These are phyloP conservation scores for Komagataella kurtzmanii DNA, from an alignment of 805 yeast genomes.

Conservation along the genomic window DNA sequence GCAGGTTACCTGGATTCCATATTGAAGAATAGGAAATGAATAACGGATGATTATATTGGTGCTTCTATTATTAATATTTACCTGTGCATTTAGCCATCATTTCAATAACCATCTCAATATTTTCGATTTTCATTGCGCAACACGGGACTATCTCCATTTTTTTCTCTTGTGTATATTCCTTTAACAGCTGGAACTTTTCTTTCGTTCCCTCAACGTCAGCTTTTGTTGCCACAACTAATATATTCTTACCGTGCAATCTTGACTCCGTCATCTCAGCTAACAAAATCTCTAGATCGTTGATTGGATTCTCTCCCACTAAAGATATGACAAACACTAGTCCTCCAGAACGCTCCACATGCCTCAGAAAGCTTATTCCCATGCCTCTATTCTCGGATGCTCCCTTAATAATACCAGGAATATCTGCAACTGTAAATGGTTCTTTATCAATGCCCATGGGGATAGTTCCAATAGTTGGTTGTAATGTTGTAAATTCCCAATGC, in stretches of 20 bases:
- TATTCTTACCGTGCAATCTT: conserved; percentile 44
- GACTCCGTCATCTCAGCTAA: conserved; percentile 59
- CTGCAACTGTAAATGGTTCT: conserved; percentile 83
- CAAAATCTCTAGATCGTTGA: conserved; percentile 47
- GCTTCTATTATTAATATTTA: conserved; percentile 4
- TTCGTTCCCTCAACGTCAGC: conserved; percentile 61
- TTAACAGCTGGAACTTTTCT: conserved; percentile 31
- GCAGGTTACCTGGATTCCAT: conserved; percentile 25
- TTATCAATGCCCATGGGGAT: conserved; percentile 51
- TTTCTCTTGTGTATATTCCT: conserved; percentile 24
- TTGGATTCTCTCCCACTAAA: conserved; percentile 55
- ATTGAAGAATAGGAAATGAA: background rate
- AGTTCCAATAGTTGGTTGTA: conserved; percentile 88
- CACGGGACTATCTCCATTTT: conserved; percentile 72
- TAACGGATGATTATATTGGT: background rate
- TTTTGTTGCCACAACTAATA: conserved; percentile 83
- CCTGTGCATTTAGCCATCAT: conserved; percentile 57
- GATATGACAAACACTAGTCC: conserved; percentile 83
- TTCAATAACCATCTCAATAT: conserved; percentile 53
- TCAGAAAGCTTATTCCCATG: conserved; percentile 83
- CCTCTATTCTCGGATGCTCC: conserved; percentile 84
- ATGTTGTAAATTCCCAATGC: conserved; percentile 93
- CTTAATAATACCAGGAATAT: conserved; percentile 88
- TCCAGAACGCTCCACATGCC: conserved; percentile 86
- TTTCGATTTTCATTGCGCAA: conserved; percentile 65